Percentiles rank a stretch among this genome's conserved stretches.
phyloP scores from a whole-genome alignment of 352 stramenopile species.

The Pythium volutum region DNA sequence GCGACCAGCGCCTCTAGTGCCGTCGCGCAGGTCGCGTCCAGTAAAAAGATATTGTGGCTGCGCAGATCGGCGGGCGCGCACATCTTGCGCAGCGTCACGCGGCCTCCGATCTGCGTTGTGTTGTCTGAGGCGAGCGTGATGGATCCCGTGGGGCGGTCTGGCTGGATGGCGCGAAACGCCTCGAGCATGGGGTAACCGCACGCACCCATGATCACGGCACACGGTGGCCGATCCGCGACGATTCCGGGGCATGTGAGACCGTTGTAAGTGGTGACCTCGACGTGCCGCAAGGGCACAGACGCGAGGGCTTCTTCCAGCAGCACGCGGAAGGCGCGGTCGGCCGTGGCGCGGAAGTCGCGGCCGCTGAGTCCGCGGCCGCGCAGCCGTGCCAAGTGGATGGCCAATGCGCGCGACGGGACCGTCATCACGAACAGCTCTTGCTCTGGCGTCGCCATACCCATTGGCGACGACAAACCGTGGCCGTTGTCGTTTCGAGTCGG shows the following conservation, averaged over 20 bases:
- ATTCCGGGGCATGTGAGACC: slow-evolving; percentile 12
- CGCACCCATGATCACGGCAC: slow-evolving; percentile 24
- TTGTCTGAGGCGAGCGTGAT: slow-evolving; percentile 20
- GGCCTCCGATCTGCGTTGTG: background rate
- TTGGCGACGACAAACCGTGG: too few relatives aligned
- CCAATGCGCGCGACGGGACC: slow-evolving; percentile 23
- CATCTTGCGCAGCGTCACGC: slow-evolving; percentile 21
- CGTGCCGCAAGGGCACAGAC: slow-evolving; percentile 11
- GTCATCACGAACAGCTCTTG: too few relatives aligned
- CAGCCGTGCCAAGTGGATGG: slow-evolving; percentile 25
- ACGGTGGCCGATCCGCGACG: slow-evolving; percentile 10
- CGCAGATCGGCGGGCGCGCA: slow-evolving; percentile 24
- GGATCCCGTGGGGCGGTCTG: slow-evolving; percentile 24
- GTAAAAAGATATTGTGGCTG: slow-evolving; percentile 29
- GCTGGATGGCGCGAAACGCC: slow-evolving; percentile 27
- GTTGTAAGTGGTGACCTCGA: slow-evolving; percentile 19
- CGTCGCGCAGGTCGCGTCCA: slow-evolving; percentile 30
- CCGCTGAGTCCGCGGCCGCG: slow-evolving; percentile 9
- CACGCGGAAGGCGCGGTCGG: slow-evolving; percentile 26
- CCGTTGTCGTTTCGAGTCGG: too few relatives aligned
- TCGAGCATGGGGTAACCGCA: slow-evolving; percentile 29
- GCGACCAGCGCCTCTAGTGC: slow-evolving; percentile 15
- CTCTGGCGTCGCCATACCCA: too few relatives aligned
- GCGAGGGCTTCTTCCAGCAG: slow-evolving; percentile 33
- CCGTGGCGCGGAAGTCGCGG: slow-evolving; percentile 13